These are phyloP conservation scores for Limtongia smithiae DNA, from an alignment of 805 yeast genomes.

Conservation along the genomic window DNA sequence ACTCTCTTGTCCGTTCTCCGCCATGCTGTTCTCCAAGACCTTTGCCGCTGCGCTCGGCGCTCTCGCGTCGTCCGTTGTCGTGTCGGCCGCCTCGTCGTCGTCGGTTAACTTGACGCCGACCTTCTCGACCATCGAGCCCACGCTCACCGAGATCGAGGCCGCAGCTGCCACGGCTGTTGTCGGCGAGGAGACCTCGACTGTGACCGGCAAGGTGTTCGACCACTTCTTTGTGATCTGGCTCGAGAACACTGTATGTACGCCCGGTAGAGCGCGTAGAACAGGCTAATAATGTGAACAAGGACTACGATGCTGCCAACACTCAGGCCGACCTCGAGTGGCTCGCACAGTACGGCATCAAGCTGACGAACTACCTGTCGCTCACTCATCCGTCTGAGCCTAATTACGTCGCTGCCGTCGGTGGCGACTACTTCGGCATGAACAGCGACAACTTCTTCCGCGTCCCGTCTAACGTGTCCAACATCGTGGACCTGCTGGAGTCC, in stretches of 20 bases:
- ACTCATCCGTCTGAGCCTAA: constrained; percentile 57
- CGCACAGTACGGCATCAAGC: constrained; percentile 44
- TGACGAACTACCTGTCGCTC: constrained; percentile 51
- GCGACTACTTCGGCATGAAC: constrained; percentile 50
- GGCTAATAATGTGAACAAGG: constrained; percentile 23
- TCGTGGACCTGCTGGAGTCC: constrained; percentile 49
- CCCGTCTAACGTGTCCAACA: constrained; percentile 47
- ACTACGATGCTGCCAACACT: constrained; percentile 49
- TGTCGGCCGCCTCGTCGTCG: constrained; percentile 25
- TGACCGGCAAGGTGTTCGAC: constrained; percentile 43
- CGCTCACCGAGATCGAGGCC: constrained; percentile 36
- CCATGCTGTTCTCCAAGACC: constrained; percentile 2
- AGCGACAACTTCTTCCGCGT: constrained; percentile 46
- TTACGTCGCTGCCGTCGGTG: constrained; percentile 48
- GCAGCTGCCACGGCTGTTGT: constrained; percentile 36
- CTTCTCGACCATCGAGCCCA: constrained; percentile 38
- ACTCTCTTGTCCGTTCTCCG: too few species aligned
- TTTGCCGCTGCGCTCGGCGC: constrained; percentile 3
- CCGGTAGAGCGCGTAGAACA: too few species aligned
- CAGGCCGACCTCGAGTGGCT: constrained; percentile 45
- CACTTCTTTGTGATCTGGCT: constrained; percentile 47
- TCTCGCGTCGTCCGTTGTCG: constrained; percentile 5
- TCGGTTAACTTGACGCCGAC: constrained; percentile 32
- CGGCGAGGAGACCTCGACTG: constrained; percentile 37
- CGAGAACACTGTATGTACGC: constrained; percentile 48